Evolutionary conservation across 2,329 filamentous ascomycete species (phyloP).

Genomic region (Pseudogymnoascus sp.): DNA sequence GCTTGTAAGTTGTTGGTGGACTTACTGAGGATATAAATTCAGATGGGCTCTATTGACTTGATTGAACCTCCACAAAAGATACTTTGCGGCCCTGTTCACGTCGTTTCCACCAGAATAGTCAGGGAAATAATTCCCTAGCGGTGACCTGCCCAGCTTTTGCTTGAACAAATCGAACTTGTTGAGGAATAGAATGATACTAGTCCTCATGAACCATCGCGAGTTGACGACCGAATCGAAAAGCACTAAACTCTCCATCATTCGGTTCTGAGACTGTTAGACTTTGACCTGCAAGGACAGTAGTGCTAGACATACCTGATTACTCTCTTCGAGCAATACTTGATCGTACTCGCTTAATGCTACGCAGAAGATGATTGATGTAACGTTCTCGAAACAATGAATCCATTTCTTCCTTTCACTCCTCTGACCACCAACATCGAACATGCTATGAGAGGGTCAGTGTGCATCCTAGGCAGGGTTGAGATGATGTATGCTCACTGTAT

Average conservation of each 20-base stretch:
- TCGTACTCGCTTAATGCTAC: slow-evolving; percentile 98
- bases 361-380: slow-evolving; percentile 99
- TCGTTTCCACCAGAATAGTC: slow-evolving; percentile 97
- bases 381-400: slow-evolving; percentile 99
- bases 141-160: slow-evolving; percentile 82
- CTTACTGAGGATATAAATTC: slow-evolving; percentile 95
- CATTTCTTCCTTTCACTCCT: slow-evolving; percentile 98
- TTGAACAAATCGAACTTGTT: slow-evolving; percentile 99
- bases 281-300: not conserved
- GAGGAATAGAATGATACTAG: slow-evolving; percentile 95
- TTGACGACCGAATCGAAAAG: slow-evolving; percentile 98
- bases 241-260: slow-evolving; percentile 97
- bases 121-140: slow-evolving; percentile 89
- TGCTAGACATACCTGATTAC: slow-evolving; percentile 67
- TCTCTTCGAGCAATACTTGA: slow-evolving; percentile 92
- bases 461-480: not conserved
- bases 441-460: slow-evolving; percentile 48
- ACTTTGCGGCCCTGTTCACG: slow-evolving; percentile 96
- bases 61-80: slow-evolving; percentile 95
- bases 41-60: slow-evolving; percentile 95
- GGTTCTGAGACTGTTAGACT: slow-evolving; percentile 56
- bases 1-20: slow-evolving; percentile 22
- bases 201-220: slow-evolving; percentile 98
- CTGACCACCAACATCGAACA: slow-evolving; percentile 98
- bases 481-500: slow-evolving; percentile 70